These are phyloP conservation scores for Ceratobasidium sp. DNA, from an alignment of 1,284 basidiomycete species.

Conservation along the genomic window DNA sequence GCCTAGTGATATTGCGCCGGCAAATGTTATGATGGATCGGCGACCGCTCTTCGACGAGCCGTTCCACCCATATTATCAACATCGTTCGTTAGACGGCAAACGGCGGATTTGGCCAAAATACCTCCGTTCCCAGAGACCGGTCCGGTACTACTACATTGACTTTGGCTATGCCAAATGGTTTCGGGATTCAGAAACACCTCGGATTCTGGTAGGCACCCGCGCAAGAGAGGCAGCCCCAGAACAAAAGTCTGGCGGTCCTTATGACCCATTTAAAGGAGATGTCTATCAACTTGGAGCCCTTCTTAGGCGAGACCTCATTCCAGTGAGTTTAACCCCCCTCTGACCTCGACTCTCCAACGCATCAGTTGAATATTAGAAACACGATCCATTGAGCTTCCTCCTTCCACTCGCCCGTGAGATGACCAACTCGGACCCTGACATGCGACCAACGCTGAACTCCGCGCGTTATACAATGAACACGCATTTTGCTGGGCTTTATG, in stretches of 20 bases:
- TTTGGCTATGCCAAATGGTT: constrained; percentile 41
- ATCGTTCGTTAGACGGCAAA: background rate
- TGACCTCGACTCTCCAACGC: background rate
- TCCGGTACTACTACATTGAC: constrained; percentile 40
- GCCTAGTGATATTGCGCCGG: background rate
- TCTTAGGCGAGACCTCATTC: constrained; percentile 21
- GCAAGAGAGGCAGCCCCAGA: constrained; percentile 27
- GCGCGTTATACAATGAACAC: constrained; percentile 9
- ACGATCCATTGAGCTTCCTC: background rate
- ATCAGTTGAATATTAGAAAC: background rate
- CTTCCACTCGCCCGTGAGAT: constrained; percentile 18
- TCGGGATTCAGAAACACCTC: background rate
- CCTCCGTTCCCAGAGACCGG: background rate
- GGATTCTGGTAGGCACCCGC: background rate
- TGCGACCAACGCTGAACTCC: background rate
- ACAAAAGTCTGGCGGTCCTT: background rate
- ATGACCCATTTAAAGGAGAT: constrained; percentile 32
- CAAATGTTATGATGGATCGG: constrained; percentile 10
- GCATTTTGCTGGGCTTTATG: background rate
- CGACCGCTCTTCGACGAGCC: constrained; percentile 1
- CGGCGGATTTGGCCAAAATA: background rate
- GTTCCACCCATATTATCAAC: constrained; percentile 9
- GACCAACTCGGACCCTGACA: constrained; percentile 12
- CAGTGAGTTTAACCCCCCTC: background rate
- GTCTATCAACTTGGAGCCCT: constrained; percentile 33